Evolutionary conservation across 1,284 basidiomycete genomes (phyloP).

Genomic region (Ganoderma lucidum): DNA sequence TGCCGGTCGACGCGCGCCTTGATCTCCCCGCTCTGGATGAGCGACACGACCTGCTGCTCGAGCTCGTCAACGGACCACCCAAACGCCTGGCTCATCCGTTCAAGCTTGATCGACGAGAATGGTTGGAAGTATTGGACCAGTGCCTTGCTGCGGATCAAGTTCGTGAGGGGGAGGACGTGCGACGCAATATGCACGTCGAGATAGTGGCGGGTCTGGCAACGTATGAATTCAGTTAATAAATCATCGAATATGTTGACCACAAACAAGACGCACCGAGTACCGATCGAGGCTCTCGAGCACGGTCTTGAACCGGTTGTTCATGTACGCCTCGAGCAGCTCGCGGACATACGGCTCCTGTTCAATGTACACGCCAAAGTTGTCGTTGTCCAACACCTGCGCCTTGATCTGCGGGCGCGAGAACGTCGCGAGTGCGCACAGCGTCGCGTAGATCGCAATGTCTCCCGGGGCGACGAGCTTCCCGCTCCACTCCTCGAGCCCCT

Average conservation of each 20-base stretch:
- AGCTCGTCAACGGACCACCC: slow-evolving; percentile 80
- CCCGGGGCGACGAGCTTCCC: slow-evolving; percentile 77
- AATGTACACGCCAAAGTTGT: slow-evolving; percentile 77
- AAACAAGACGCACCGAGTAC: slow-evolving; percentile 66
- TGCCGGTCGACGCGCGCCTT: slow-evolving; percentile 83
- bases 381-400: slow-evolving; percentile 71
- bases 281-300: slow-evolving; percentile 77
- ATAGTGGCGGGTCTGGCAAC: slow-evolving; percentile 70
- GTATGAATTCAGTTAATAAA: background rate
- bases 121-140: slow-evolving; percentile 89
- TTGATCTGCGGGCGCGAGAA: slow-evolving; percentile 77
- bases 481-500: slow-evolving; percentile 74
- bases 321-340: slow-evolving; percentile 84
- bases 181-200: slow-evolving; percentile 78
- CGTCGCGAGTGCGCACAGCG: slow-evolving; percentile 81
- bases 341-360: slow-evolving; percentile 88
- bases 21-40: slow-evolving; percentile 80
- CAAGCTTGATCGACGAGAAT: slow-evolving; percentile 81
- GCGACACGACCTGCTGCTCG: slow-evolving; percentile 71
- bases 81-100: slow-evolving; percentile 83
- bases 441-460: slow-evolving; percentile 87
- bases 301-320: slow-evolving; percentile 82
- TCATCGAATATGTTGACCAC: background rate
- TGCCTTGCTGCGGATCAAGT: slow-evolving; percentile 73
- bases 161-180: slow-evolving; percentile 69